Evolutionary conservation across 768 basidiomycete genomes (phyloP), one percentile per base, ranked within the genome.

Genomic region (Mycena leptocephala): DNA sequence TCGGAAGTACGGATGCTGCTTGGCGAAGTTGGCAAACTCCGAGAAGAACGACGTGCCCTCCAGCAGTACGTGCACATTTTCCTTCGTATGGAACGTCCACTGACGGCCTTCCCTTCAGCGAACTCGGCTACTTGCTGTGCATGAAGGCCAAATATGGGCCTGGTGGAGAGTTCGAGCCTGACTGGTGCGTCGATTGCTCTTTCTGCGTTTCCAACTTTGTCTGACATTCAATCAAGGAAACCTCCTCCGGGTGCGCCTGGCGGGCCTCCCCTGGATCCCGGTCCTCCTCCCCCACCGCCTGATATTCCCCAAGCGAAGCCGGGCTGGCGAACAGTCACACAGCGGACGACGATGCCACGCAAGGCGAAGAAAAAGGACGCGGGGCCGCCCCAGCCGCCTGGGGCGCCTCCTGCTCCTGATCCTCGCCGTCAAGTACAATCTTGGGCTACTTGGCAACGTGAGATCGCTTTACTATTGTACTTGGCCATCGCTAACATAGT

Each of bases 131-230:
- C 71, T 86, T 97, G 30, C 83, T 96, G 74, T 87, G 88, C 78
- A 88, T 94, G 88, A 92, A 91, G 82, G 89, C 94, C 48, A 94
- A 94, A 81, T 95, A 95, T 78, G 93, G 93, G 7, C 92, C 95
- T n/a, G 95, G 95, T 70, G 96, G 96, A 64, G 93, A 95, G 82
- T 97, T 94, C 80, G 94, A 96, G 80, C 90, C 93, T 10, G 92
- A 95, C n/a, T 96, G 96, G 95, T 92, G 43, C 77, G 85, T 81
- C 30, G 4, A 18, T 64, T 28, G 22, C n/a, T 70, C 8, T 26
- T 18, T 3, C 26, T 43, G 8, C 9, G 39, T 70, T 51, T 28
- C 10, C 39, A 39, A 70, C 37, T n/a, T 61, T n/a, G 48, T 75
- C 22, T 72, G 7, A 24, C 64, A 22, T 53, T 64, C 10, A n/a